phyloP scores from a whole-genome alignment of 2,329 filamentous ascomycete species.

The Aspergillus sp. region DNA sequence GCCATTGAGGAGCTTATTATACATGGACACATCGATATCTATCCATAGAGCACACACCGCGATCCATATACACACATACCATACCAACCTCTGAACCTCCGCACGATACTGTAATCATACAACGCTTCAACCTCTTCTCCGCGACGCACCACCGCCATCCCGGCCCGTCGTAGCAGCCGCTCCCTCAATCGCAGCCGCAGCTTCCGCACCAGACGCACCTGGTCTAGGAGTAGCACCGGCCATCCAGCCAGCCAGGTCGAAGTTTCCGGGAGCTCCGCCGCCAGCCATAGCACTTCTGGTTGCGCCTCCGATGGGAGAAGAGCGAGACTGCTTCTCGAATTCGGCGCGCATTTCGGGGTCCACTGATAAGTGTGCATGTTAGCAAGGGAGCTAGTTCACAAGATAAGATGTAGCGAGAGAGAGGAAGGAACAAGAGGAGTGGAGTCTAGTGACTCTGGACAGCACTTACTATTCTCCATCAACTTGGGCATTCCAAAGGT shows the following conservation, averaged over 20 bases:
- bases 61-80: too few species aligned
- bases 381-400: background rate
- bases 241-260: slow-evolving; percentile 70
- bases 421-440: background rate
- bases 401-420: background rate
- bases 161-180: slow-evolving; percentile 27
- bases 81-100: too few species aligned
- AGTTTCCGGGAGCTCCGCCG: slow-evolving; percentile 58
- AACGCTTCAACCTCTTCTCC: background rate
- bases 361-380: slow-evolving; percentile 59
- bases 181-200: slow-evolving; percentile 28
- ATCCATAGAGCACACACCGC: background rate
- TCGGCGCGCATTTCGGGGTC: slow-evolving; percentile 94
- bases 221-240: slow-evolving; percentile 53
- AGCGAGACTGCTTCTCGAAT: slow-evolving; percentile 86
- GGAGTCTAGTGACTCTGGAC: background rate
- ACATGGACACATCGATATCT: too few species aligned
- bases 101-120: background rate
- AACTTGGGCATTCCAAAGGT: slow-evolving; percentile 94
- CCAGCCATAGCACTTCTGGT: slow-evolving; percentile 63
- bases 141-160: slow-evolving; percentile 31
- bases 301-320: slow-evolving; percentile 65
- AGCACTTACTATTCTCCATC: slow-evolving; percentile 82
- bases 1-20: too few species aligned
- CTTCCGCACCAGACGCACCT: slow-evolving; percentile 21